Conservation (phyloP, 495 filamentous ascomycete genomes). For the Penicillium dipodomyicola region DNA sequence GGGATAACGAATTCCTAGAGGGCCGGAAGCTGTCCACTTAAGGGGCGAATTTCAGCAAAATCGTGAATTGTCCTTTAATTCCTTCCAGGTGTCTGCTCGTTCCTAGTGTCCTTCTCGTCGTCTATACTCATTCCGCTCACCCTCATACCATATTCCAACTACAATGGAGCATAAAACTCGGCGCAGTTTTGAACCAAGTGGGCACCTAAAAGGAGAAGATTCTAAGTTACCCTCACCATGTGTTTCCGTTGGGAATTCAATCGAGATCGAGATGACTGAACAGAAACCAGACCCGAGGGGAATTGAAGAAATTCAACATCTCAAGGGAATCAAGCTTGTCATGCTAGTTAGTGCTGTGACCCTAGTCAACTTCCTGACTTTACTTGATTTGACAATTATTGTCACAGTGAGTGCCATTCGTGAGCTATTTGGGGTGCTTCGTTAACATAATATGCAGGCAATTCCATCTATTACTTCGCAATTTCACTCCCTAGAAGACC, state of each 20-base stretch:
- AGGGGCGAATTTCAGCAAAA: not conserved
- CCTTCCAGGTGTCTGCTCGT: not conserved
- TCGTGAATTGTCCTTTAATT: not conserved
- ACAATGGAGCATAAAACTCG: not conserved
- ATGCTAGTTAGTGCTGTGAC: constrained; percentile 20
- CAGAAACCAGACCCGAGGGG: not conserved
- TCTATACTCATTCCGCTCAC: not conserved
- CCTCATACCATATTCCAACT: not conserved
- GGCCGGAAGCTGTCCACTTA: not conserved
- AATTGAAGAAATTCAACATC: constrained; percentile 16
- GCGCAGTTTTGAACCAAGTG: not conserved
- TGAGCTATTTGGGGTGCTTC: not conserved
- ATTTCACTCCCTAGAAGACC: constrained; percentile 42
- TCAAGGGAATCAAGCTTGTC: constrained; percentile 31
- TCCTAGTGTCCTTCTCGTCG: not conserved
- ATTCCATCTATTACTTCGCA: constrained; percentile 44
- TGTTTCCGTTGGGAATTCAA: not conserved
- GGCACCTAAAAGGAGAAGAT: not conserved
- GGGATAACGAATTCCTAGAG: not conserved
- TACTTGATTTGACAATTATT: constrained; percentile 53
- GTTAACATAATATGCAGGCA: constrained; percentile 23
- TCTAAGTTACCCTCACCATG: not conserved
- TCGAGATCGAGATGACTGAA: not conserved
- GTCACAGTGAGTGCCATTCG: constrained; percentile 35
- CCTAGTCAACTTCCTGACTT: constrained; percentile 45